Evolutionary conservation across 805 yeast species (phyloP), one percentile per base, ranked within the genome.

Genomic region (Kurtzmaniella fragi): DNA sequence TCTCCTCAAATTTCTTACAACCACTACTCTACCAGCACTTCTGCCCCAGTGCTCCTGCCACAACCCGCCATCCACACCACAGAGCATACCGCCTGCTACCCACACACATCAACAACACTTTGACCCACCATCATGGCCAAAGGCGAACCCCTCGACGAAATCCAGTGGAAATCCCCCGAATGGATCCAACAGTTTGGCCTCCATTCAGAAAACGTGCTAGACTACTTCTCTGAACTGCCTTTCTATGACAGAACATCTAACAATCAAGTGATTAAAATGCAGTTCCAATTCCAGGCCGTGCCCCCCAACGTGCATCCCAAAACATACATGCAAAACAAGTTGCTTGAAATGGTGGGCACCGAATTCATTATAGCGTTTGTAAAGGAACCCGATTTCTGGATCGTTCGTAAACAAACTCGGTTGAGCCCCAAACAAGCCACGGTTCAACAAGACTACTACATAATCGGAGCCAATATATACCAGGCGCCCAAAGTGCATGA

Each of bases 161-260:
- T 93, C 31, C 98, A 90, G 59, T 93, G 99, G 99, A 78, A 90
- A 48, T 83, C 93, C 3, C 98, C 99, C 1, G 99, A 93, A 60
- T 93, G 96, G 95, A 88, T 93, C 46, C 95, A 89, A 56, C 77
- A 82, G 38, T 81, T 80, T 57, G 97, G 96, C 0, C 74, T 93
- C 17, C 73, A 89, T 33, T 84, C 95, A 0, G 95, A 82, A 38
- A 93, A 90, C 55, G 96, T 93, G 1, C 72, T 93, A 15, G 98
- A 93, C 43, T 93, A 93, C 62, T 90, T 93, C 54, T 71, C 96
- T 3, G 86, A 87, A 50, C 86, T 96, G 2, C 99, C 99, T 1
- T 95, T 91, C 63, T 93, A 85, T 57, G 97, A 91, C 57, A 75
- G 97, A 48, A 80, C 95, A 1, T 84, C 96, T 33, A 93, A 89